phyloP scores from a whole-genome alignment of 495 filamentous ascomycete species.

The Hyaloscypha variabilis region DNA sequence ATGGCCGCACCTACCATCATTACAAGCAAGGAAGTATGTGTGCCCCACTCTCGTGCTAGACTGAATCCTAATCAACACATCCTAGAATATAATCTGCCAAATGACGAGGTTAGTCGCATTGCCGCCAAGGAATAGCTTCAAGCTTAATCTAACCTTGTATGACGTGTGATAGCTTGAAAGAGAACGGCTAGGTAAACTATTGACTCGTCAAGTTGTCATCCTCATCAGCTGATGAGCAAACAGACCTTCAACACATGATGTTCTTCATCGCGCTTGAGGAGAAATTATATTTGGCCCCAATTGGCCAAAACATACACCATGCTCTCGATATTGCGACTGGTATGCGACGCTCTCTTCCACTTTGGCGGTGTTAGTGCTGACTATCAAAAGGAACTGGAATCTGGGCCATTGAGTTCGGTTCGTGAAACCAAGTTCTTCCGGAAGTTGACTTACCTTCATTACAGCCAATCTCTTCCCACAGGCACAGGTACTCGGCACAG shows the following conservation, averaged over 20 bases:
- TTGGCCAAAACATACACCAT: not conserved
- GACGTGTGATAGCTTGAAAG: conserved; percentile 7
- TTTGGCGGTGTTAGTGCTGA: not conserved
- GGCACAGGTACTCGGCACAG: conserved; percentile 44
- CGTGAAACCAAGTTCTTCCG: not conserved
- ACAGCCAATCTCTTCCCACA: conserved; percentile 32
- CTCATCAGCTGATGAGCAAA: not conserved
- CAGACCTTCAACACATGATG: conserved; percentile 52
- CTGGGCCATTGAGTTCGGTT: conserved; percentile 60
- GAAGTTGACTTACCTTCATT: not conserved
- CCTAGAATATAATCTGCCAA: conserved; percentile 42
- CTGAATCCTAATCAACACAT: not conserved
- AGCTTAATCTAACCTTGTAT: not conserved
- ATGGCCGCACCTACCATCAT: conserved; percentile 40
- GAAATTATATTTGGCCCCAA: conserved; percentile 10
- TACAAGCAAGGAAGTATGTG: conserved; percentile 42
- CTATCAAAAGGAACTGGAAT: conserved; percentile 21
- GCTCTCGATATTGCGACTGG: conserved; percentile 30
- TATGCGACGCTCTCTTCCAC: not conserved
- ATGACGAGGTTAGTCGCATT: conserved; percentile 31
- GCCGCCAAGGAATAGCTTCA: not conserved
- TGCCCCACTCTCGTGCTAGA: not conserved
- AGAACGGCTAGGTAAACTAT: conserved; percentile 15
- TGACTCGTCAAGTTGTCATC: not conserved
- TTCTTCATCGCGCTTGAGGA: conserved; percentile 6